These are phyloP conservation scores for Claviceps sp. DNA, from an alignment of 2,329 filamentous ascomycete genomes.

Conservation along the genomic window DNA sequence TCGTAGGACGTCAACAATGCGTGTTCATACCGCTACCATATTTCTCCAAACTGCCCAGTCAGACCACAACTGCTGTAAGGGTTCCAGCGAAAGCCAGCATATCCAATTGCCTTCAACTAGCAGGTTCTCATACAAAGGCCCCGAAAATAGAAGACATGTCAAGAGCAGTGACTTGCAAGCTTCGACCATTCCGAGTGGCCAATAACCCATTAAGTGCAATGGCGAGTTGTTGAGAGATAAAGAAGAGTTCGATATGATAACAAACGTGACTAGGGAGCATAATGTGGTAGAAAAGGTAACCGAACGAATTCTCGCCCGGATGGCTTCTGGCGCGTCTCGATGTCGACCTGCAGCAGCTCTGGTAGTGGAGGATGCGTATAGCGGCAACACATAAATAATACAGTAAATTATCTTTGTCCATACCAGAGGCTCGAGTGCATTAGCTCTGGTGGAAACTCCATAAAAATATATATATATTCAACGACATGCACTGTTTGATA, in stretches of 20 bases:
- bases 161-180: slow-evolving; percentile 51
- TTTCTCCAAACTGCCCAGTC: slow-evolving; percentile 82
- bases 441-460: background rate
- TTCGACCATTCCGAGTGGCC: slow-evolving; percentile 58
- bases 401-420: slow-evolving; percentile 56
- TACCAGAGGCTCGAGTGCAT: background rate
- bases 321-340: slow-evolving; percentile 79
- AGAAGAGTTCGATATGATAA: slow-evolving; percentile 35
- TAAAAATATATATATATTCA: no score
- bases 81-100: slow-evolving; percentile 43
- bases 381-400: slow-evolving; percentile 77
- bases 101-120: slow-evolving; percentile 60
- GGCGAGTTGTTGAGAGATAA: background rate
- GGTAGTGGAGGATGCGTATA: slow-evolving; percentile 71
- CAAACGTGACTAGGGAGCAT: slow-evolving; percentile 53
- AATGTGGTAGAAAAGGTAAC: slow-evolving; percentile 63
- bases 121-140: slow-evolving; percentile 69
- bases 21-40: slow-evolving; percentile 57
- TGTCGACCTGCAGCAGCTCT: slow-evolving; percentile 67
- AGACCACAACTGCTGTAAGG: slow-evolving; percentile 45
- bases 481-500: no score
- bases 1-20: background rate
- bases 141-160: slow-evolving; percentile 67
- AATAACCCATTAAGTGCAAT: slow-evolving; percentile 64
- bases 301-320: slow-evolving; percentile 69